Conservation (phyloP, 192 early-diverging fungal species). For the Mortierella alpina region DNA sequence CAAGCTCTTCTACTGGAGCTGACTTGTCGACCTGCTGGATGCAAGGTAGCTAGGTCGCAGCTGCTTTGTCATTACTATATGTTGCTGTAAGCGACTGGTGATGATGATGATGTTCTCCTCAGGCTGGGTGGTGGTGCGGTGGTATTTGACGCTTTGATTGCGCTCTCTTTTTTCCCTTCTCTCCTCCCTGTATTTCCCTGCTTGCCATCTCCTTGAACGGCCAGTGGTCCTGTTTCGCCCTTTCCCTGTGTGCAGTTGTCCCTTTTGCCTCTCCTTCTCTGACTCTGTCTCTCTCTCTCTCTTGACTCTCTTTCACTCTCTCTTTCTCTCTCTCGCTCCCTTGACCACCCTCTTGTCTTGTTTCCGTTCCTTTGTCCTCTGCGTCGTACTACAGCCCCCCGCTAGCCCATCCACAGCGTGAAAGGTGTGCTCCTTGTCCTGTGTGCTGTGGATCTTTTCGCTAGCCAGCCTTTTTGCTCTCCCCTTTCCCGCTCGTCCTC, state of each 20-base stretch:
- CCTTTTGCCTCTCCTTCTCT: not conserved
- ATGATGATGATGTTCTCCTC: too few relatives aligned
- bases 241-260: not conserved
- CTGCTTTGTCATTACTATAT: too few relatives aligned
- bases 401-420: too few relatives aligned
- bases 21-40: too few relatives aligned
- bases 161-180: conserved; percentile 1
- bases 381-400: not conserved
- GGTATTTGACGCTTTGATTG: too few relatives aligned
- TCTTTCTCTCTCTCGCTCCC: conserved; percentile 4
- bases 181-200: not conserved
- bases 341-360: not conserved
- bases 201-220: not conserved
- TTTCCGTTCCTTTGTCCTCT: not conserved
- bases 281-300: too few relatives aligned
- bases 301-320: not conserved
- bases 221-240: too few relatives aligned
- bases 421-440: not conserved
- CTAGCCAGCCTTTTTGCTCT: not conserved
- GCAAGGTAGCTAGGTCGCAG: too few relatives aligned
- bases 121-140: too few relatives aligned
- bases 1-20: too few relatives aligned
- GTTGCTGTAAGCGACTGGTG: too few relatives aligned
- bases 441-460: not conserved
- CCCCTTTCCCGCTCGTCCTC: not conserved